Evolutionary conservation across 352 stramenopile species (phyloP).

Genomic region (Phytopythium delawarense): DNA sequence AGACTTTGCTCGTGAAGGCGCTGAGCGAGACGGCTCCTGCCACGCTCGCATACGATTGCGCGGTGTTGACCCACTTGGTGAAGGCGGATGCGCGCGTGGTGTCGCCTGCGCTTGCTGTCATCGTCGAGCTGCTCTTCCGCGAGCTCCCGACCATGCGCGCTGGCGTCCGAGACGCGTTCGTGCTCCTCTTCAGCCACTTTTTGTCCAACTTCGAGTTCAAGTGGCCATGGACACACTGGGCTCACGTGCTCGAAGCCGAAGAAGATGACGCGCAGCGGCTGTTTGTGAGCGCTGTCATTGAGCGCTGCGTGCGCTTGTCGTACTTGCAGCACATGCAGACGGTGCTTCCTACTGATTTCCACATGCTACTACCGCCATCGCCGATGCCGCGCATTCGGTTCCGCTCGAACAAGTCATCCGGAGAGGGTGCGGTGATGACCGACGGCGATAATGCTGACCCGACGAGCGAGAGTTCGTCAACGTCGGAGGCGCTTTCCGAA

Average conservation of each 20-base stretch:
- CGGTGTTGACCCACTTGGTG: slow-evolving; percentile 72
- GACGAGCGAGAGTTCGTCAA: slow-evolving; percentile 8
- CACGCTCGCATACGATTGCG: slow-evolving; percentile 62
- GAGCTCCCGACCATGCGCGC: slow-evolving; percentile 74
- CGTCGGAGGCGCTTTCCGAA: slow-evolving; percentile 16
- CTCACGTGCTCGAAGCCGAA: slow-evolving; percentile 67
- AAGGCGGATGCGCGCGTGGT: slow-evolving; percentile 65
- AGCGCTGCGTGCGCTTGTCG: slow-evolving; percentile 79
- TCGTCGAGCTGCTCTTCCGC: slow-evolving; percentile 83
- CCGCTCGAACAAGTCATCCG: slow-evolving; percentile 21
- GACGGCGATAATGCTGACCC: slow-evolving; percentile 18
- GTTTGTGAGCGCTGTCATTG: slow-evolving; percentile 81
- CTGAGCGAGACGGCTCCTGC: slow-evolving; percentile 38
- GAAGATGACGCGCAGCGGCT: slow-evolving; percentile 81
- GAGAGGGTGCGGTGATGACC: slow-evolving; percentile 1
- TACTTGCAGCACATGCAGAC: slow-evolving; percentile 85
- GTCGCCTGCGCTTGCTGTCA: slow-evolving; percentile 71
- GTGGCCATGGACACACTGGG: slow-evolving; percentile 77
- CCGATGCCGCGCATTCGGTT: slow-evolving; percentile 72
- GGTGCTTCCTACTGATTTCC: slow-evolving; percentile 65
- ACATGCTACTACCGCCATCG: slow-evolving; percentile 67
- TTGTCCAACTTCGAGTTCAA: slow-evolving; percentile 88
- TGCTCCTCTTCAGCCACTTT: slow-evolving; percentile 81
- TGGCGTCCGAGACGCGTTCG: slow-evolving; percentile 52
- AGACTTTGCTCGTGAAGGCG: slow-evolving; percentile 62